Evolutionary conservation across 2,329 filamentous ascomycete genomes (phyloP), one percentile per base, ranked within the genome.

Genomic region (Huntiella bhutanensis): DNA sequence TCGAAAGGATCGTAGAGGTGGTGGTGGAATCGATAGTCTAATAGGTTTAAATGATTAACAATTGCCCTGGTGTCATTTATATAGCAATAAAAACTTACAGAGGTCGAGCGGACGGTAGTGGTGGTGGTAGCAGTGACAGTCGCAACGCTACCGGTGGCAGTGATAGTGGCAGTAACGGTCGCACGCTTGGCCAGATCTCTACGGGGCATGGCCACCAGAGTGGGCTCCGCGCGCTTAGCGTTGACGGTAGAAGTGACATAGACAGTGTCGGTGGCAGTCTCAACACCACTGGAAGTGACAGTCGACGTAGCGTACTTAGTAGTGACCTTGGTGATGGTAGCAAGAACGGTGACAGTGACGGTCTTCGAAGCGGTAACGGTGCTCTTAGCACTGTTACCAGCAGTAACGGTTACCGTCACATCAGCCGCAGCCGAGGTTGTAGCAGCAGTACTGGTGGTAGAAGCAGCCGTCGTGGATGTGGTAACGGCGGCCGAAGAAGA

Each of bases 241-340:
- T 62, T 59, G 35, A 56, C 43, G 7, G 62, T 64, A 2, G 55
- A 57, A 1, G 62, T 64, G 43, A 54, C 53, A 40, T 57, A 64
- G 38, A 59, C 53, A 17, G 55, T 61, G 37, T 48, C 55, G 6
- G 62, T 64, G 33, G 62, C 60, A 10, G 59, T 62, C 4, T 58
- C 54, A 33, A 55, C 55, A 43, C 60, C 56, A 46, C 52, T 55
- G 48, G 53, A 57, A 43, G 62, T 64, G 46, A 63, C 56, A 45
- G 61, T 64, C 15, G 52, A 54, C 33, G 62, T 65, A 41, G 54
- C 51, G 51, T 62, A 61, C 38, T 51, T 51, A 41, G 61, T 64
- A 10, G 61, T 62, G 16, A 62, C 53, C 43, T 60, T 41, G 13
- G 61, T 53, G 34, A 61, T 62, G 4, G 45, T 52, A 2, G 48